Conservation (phyloP, 2,329 filamentous ascomycete species). For the Clonostachys byssicola region DNA sequence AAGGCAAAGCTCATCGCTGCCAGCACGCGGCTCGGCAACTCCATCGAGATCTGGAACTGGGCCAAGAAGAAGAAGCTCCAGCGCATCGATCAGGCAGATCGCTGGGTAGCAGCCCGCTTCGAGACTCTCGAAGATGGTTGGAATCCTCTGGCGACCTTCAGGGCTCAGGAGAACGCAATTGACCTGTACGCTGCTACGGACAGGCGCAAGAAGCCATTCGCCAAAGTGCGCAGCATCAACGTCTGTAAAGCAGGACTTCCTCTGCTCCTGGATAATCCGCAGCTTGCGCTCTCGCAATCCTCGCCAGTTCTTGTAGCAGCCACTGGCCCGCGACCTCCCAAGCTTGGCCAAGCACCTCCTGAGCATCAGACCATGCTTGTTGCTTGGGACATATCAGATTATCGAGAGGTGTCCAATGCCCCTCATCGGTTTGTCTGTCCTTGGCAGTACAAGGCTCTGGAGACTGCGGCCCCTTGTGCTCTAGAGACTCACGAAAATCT, state of each 20-base stretch:
- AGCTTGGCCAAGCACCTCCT: constrained; percentile 27
- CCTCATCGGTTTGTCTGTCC: constrained; percentile 29
- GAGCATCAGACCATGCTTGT: constrained; percentile 29
- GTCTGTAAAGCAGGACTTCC: constrained; percentile 27
- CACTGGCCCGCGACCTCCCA: constrained; percentile 29
- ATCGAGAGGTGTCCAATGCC: constrained; percentile 12
- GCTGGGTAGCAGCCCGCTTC: constrained; percentile 28
- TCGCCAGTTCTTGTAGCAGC: constrained; percentile 29
- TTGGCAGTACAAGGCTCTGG: constrained; percentile 29
- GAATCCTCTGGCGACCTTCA: constrained; percentile 27
- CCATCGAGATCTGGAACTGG: constrained; percentile 34
- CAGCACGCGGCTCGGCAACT: constrained; percentile 28
- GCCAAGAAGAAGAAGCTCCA: constrained; percentile 29
- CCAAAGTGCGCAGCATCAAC: constrained; percentile 25
- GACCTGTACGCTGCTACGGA: constrained; percentile 23
- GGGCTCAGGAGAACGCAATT: constrained; percentile 19
- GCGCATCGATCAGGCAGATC: constrained; percentile 26
- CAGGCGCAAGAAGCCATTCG: constrained; percentile 28
- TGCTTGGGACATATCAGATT: constrained; percentile 28
- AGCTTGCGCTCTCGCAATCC: constrained; percentile 31
- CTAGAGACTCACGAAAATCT: constrained; percentile 30
- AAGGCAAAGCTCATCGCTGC: constrained; percentile 28
- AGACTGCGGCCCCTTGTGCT: constrained; percentile 29
- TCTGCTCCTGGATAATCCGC: constrained; percentile 29
- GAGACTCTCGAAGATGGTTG: constrained; percentile 25